Base-by-base conservation (phyloP, 495 filamentous ascomycete genomes). In the Cercophora sp. region DNA sequence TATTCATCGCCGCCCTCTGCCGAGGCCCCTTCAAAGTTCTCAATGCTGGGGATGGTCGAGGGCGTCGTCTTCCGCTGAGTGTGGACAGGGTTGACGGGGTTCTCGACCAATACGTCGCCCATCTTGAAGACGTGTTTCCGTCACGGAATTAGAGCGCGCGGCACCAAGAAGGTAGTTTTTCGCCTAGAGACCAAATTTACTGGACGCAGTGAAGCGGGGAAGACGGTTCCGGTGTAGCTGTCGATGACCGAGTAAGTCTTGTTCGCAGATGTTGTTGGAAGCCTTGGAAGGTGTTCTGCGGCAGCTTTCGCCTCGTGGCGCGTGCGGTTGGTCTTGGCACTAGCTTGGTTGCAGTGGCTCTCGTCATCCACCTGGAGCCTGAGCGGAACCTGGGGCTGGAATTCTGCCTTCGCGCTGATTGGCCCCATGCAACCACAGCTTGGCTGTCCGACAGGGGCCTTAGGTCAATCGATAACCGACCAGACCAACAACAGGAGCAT, bases 1-100 rank as follows among this genome's bases (percentile, higher is more conserved):
- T 98, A 98, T 70, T 97, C 90, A 68, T 98, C 94, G 54, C 82
- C 86, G 43, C 83, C 84, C 64, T 97, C 93, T 36, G 81, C 82
- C 10, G 82, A 79, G 40, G 89, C 73, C 52, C 88, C 90, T 66
- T 96, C 90, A 41, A 94, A 80, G 36, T 82, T 83, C 67, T 96
- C 92, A 70, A 96, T 83, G 71, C 89, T 96, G 31, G 88, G 85
- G 63, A 96, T 90, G 57, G 82, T 83, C 47, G 93, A 87, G n/a
- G 85, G 84, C 63, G 79, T 73, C 61, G 82, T 80, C 75, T 88
- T 92, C 74, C 23, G 18, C 84, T 86, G 68, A 87, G 83, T 64
- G 8, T 82, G 80, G 62, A 85, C 72, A 62, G 71, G 78, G 78
- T 83, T 87, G 67, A 80, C 76, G 57, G 87, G 83, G 70, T 79